A percentile compares a stretch with the other conserved stretches of the same genome.
Conservation (phyloP, 2,329 filamentous ascomycete species). For the Aspergillus sp. region DNA sequence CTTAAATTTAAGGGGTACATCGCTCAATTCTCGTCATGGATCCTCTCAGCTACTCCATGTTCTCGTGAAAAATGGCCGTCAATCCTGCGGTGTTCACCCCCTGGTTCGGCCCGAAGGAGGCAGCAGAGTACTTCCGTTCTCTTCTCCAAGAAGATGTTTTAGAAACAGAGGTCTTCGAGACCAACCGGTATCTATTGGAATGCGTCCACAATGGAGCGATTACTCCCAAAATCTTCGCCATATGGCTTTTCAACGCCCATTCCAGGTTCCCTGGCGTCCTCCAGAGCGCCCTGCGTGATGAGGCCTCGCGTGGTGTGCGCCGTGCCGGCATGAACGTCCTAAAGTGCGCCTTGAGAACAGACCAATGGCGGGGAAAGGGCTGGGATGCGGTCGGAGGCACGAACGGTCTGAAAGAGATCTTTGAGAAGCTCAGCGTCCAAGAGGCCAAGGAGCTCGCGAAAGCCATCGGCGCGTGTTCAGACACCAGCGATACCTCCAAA, state of each 20-base stretch:
- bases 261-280: background rate
- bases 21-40: background rate
- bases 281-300: background rate
- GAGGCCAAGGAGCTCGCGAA: background rate
- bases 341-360: background rate
- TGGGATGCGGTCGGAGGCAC: background rate
- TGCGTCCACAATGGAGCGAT: background rate
- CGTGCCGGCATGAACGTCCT: background rate
- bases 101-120: conserved; percentile 2
- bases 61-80: background rate
- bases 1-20: background rate
- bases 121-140: conserved; percentile 1
- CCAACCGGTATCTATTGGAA: background rate
- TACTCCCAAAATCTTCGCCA: background rate
- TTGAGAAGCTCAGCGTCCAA: conserved; percentile 1
- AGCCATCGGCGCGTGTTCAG: background rate
- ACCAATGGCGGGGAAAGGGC: background rate
- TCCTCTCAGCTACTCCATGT: background rate
- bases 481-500: background rate
- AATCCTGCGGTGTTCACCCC: conserved; percentile 1
- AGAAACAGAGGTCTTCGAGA: background rate
- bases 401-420: background rate
- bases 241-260: background rate
- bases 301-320: background rate
- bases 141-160: background rate